Base-by-base conservation (phyloP, 2,329 filamentous ascomycete species). In the Shiraia bambusicola region DNA sequence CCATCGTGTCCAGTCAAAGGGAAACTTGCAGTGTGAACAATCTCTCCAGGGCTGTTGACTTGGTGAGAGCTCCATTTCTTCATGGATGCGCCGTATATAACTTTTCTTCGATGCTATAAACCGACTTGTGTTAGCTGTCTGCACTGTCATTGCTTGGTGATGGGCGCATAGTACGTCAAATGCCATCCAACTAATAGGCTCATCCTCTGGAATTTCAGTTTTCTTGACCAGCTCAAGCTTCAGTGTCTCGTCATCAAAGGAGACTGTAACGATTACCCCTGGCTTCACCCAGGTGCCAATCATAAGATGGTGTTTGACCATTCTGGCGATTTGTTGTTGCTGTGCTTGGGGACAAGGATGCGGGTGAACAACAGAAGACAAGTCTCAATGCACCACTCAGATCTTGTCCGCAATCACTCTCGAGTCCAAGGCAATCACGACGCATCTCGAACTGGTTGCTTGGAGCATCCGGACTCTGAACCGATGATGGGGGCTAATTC, bases 181-280 rank as follows among this genome's bases (percentile, higher is more conserved):
- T 12, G 88, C 85, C 86, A 95, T 92, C 89, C 89, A 95, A 45
- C 88, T 94, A 54, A 95, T 93, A 6, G 89, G 87, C 70, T 95
- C 88, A 51, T 92, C 86, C 37, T 86, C 71, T 4, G 88, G 85
- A 42, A 94, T 93, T 44, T 83, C 81, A 1, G 88, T 93, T 57
- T 85, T 83, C 73, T 92, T 90, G 62, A 94, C 73, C 60, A 93
- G 71, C 54, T 84, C 79, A 47, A 94, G 72, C 6, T 83, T 84
- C 52, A 90, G 73, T 28, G 81, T 82, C 69, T 91, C 86, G 56
- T 92, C 88, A 71, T 95, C 87, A 65, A 95, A 95, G 47, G 84
- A 81, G 46, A 95, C 85, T 0, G 88, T 94, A 71, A 93, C 93
- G 61, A 95, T 93, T 67, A 88, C 87, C 33, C 88, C 89, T 40